Evolutionary conservation across 2,329 filamentous ascomycete species (phyloP).

Genomic region (Blumeria graminis): DNA sequence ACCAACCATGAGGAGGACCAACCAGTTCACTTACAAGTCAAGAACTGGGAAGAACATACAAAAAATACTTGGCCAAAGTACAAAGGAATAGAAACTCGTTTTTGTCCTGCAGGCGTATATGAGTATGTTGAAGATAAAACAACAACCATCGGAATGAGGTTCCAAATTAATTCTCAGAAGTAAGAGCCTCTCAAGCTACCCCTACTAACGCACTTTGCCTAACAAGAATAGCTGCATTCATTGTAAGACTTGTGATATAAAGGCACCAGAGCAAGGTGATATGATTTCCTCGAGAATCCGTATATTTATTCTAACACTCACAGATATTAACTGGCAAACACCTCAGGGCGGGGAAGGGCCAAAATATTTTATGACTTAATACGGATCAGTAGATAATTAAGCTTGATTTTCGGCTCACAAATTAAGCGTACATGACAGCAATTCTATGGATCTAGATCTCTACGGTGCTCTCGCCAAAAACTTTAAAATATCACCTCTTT

Average conservation of each 20-base stretch:
- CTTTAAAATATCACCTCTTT: no score
- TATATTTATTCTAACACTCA: constrained; percentile 2
- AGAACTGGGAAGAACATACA: constrained; percentile 84
- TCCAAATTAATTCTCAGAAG: constrained; percentile 97
- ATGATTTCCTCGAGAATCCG: not conserved
- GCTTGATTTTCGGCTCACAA: no score
- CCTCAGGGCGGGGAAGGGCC: constrained; percentile 71
- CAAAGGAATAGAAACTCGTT: constrained; percentile 83
- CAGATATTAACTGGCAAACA: constrained; percentile 88
- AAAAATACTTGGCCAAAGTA: constrained; percentile 62
- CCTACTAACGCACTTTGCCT: not conserved
- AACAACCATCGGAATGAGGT: constrained; percentile 71
- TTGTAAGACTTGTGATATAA: constrained; percentile 99
- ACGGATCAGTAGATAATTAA: no score
- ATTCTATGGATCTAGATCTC: no score
- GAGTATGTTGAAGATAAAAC: constrained; percentile 86
- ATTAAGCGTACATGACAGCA: no score
- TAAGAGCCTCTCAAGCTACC: constrained; percentile 25
- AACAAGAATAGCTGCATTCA: constrained; percentile 61
- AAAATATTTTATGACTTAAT: constrained; percentile 41
- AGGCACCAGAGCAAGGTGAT: constrained; percentile 53
- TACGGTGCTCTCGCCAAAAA: no score
- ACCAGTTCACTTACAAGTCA: constrained; percentile 82
- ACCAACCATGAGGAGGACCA: constrained; percentile 99
- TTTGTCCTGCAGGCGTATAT: constrained; percentile 93